Base-by-base conservation (phyloP, 1,139 yeast genomes). In the Candida dubliniensis region DNA sequence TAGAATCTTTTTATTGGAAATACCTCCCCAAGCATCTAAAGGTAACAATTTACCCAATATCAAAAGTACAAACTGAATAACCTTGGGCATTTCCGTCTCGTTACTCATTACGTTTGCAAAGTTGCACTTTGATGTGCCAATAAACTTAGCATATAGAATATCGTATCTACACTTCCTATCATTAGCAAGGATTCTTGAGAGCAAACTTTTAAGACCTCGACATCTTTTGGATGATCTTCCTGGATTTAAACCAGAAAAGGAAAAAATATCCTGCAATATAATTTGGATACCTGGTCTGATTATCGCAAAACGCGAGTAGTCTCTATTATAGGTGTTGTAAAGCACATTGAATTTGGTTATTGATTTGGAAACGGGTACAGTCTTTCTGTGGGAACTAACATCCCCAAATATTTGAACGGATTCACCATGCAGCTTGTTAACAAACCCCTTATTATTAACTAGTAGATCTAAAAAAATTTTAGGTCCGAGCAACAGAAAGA, bases 41-140 rank as follows among this genome's bases (percentile, higher is more conserved):
- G 93, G 89, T 29, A 86, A 63, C 0, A 84, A 47, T 42, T 70
- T 74, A 8, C 75, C 77, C 3, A 78, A 45, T 0, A 79, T 47
- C 0, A 68, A 55, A 2, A 74, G 52, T 1, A 77, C 56, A 49
- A 79, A 76, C 38, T 56, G 61, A 0, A 71, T 52, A 0, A 84
- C 79, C 0, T 48, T 37, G 10, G 52, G 48, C 24, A 59, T 52
- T 1, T 59, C 46, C 1, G 70, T 58, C 0, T 67, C 57, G 23
- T 44, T 58, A 33, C 56, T 56, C 3, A 32, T 29, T 2, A 49
- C 30, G 15, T 34, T 27, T 14, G 32, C 15, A 18, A 60, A 52
- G 24, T 64, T 54, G 23, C 49, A 41, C 6, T 44, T 34, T 8
- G 33, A 14, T 3, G 40, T 35, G 2, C 41, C 45, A 1, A 44